phyloP scores from a whole-genome alignment of 768 basidiomycete genomes.

The Serendipita sp. region DNA sequence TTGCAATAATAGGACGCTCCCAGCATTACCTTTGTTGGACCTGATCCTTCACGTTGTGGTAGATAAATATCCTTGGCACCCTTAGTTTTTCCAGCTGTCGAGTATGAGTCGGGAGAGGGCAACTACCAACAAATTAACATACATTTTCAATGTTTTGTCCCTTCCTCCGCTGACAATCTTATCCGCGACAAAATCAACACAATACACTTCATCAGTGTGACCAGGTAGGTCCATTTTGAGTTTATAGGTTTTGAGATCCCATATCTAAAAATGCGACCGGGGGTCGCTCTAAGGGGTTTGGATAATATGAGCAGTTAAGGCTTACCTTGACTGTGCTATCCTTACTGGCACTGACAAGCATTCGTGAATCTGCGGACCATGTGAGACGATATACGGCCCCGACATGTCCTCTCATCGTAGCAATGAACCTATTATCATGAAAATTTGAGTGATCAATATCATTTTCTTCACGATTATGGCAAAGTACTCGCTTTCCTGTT shows the following conservation, averaged over 20 bases:
- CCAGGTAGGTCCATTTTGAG: slow-evolving; percentile 87
- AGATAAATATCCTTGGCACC: background rate
- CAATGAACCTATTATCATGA: slow-evolving; percentile 50
- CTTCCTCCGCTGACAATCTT: slow-evolving; percentile 97
- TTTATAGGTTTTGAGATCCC: slow-evolving; percentile 95
- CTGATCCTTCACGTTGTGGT: background rate
- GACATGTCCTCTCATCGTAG: slow-evolving; percentile 81
- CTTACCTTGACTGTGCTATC: slow-evolving; percentile 88
- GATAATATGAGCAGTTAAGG: background rate
- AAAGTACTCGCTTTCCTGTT: slow-evolving; percentile 26
- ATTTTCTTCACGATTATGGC: background rate
- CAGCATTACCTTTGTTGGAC: background rate
- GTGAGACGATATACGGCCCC: slow-evolving; percentile 86
- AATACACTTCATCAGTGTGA: slow-evolving; percentile 96
- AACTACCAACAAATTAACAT: slow-evolving; percentile 17
- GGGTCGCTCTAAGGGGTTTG: background rate
- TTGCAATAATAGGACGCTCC: background rate
- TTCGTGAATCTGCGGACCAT: slow-evolving; percentile 86
- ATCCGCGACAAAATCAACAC: slow-evolving; percentile 97
- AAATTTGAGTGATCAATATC: background rate
- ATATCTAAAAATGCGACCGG: slow-evolving; percentile 41
- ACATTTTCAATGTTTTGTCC: slow-evolving; percentile 90
- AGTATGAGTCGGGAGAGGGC: background rate
- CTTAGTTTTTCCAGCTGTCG: slow-evolving; percentile 8
- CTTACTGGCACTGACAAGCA: slow-evolving; percentile 88